Base-by-base conservation (phyloP, 441 rosid genomes). In the Erodium trifolium region DNA sequence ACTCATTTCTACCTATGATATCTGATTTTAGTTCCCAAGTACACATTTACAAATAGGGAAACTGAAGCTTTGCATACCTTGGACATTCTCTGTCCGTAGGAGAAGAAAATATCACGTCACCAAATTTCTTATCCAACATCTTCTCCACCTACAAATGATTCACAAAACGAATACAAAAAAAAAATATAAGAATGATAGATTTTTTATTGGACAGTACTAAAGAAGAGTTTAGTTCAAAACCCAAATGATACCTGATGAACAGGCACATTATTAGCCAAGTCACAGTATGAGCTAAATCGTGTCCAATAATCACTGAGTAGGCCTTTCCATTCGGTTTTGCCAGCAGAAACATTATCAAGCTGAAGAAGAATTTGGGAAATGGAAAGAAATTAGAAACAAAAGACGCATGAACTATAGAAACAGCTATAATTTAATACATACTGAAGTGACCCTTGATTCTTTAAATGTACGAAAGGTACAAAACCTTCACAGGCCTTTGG, bases 121-220 rank as follows among this genome's bases (percentile, higher is more conserved):
- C 91, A 76, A 86, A 92, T 79, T 76, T 86, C 77, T 83, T 92
- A 85, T 89, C 99, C 80, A 95, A 72, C 97, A 95, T 88, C 82
- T 88, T 90, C 83, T 95, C 99, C 82, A 95, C 98, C 99, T 95
- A 85, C 34, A 45, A 53, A 34, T 39, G 70, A 39, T 77, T 72
- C 34, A 55, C 66, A 66, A 27, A 53, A 27, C 7, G 45, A 63
- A 18, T 70, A 19, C 9, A 19, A 14, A 16, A 9, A n/a, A 59
- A 7, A 60, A 9, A 19, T 23, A 57, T 59, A 53, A 71, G 11
- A 37, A 73, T 53, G 64, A 72, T 67, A 70, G 66, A 70, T 66
- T 23, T 67, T 47, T 73, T 27, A 63, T 67, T 37, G 29, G 71
- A 68, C 31, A 72, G 16, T 49, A 37, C 19, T 47, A 66, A 5